Conservation (phyloP, 2,329 filamentous ascomycete species). For the Claviceps pazoutovae region DNA sequence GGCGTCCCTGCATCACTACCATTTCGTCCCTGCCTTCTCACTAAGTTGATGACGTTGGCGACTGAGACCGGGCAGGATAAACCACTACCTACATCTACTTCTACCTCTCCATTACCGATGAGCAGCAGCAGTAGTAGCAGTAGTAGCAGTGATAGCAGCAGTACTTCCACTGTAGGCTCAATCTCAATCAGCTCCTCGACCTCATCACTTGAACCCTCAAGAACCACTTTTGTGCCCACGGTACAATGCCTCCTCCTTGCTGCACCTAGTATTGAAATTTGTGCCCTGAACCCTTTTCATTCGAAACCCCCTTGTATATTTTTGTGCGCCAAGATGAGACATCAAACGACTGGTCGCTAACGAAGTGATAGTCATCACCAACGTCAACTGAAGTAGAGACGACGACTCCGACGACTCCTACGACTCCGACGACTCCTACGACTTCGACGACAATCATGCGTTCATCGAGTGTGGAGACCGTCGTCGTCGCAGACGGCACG, state of each 20-base stretch:
- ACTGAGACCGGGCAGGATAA: constrained; percentile 23
- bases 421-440: no score
- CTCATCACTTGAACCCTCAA: background rate
- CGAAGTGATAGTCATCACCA: background rate
- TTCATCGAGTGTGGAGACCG: constrained; percentile 23
- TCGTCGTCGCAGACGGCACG: constrained; percentile 41
- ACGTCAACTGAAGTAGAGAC: constrained; percentile 1
- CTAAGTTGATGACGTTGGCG: constrained; percentile 16
- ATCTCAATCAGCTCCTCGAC: constrained; percentile 6
- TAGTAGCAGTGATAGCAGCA: constrained; percentile 6
- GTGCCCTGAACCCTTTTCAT: no score
- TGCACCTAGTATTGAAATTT: no score
- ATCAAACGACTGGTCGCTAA: background rate
- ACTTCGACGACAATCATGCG: constrained; percentile 18
- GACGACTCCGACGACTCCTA: background rate
- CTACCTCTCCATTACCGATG: constrained; percentile 13
- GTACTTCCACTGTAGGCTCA: constrained; percentile 24
- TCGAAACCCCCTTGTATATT: no score
- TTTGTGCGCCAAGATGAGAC: background rate
- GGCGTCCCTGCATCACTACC: background rate
- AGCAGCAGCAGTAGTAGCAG: constrained; percentile 5
- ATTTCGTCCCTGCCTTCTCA: no score
- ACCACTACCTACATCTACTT: constrained; percentile 12
- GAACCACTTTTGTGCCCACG: background rate
- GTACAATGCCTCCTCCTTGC: background rate